Evolutionary conservation across 78 protist species (phyloP).

Genomic region (Dictyostelium intermedium): DNA sequence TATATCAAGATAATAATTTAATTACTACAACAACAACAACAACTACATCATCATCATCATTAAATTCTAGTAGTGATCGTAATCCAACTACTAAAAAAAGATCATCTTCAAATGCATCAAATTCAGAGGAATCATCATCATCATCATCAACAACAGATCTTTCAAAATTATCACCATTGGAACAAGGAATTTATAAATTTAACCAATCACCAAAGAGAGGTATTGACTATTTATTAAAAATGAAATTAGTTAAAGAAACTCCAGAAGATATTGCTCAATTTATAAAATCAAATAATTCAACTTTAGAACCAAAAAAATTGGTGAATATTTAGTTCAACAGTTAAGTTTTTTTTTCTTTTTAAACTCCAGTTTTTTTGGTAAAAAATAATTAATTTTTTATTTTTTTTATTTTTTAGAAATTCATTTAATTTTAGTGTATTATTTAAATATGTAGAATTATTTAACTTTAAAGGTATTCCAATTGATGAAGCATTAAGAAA

Average conservation of each 20-base stretch:
- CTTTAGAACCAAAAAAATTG: slow-evolving; percentile 89
- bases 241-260: slow-evolving; percentile 44
- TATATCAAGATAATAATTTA: not conserved
- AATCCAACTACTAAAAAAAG: not conserved
- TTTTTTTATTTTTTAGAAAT: slow-evolving; percentile 7
- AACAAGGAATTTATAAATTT: slow-evolving; percentile 36
- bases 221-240: slow-evolving; percentile 33
- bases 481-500: slow-evolving; percentile 92
- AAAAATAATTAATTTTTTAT: not conserved
- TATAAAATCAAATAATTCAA: slow-evolving; percentile 53
- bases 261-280: slow-evolving; percentile 89
- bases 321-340: slow-evolving; percentile 93
- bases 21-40: not conserved
- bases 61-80: not conserved
- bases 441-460: slow-evolving; percentile 90
- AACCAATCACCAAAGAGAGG: slow-evolving; percentile 36
- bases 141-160: not conserved
- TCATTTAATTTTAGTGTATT: slow-evolving; percentile 82
- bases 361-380: too few relatives aligned
- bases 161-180: not conserved
- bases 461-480: slow-evolving; percentile 72
- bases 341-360: too few relatives aligned
- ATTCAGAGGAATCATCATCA: not conserved
- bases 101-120: not conserved
- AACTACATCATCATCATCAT: not conserved